Conservation (phyloP, 768 basidiomycete species). For the Psilocybe azurescens region DNA sequence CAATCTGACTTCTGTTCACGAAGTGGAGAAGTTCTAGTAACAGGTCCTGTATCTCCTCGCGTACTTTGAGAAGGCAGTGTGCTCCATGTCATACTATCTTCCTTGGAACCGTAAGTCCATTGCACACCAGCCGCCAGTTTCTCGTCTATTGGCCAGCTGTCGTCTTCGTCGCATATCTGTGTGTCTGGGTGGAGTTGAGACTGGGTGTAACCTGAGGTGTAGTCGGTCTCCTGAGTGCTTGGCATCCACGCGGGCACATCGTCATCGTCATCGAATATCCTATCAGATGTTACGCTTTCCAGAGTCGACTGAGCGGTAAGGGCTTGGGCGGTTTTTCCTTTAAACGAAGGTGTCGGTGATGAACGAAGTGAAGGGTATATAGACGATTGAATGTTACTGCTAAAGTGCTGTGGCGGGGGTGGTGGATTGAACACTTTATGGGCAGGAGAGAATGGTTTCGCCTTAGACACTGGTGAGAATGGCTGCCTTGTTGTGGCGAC, state of each 20-base stretch:
- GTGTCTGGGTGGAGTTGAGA: conserved; percentile 30
- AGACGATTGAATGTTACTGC: conserved; percentile 16
- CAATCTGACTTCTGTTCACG: conserved; percentile 15
- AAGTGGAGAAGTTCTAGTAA: conserved; percentile 23
- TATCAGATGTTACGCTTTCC: conserved; percentile 56
- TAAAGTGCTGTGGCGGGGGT: conserved; percentile 18
- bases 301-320: conserved; percentile 60
- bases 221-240: conserved; percentile 64
- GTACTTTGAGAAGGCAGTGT: conserved; percentile 67
- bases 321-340: conserved; percentile 27
- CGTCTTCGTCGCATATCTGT: conserved; percentile 57
- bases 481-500: conserved; percentile 18
- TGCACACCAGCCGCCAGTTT: conserved; percentile 58
- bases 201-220: conserved; percentile 44
- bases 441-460: neutral
- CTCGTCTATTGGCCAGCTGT: conserved; percentile 80
- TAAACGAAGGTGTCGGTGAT: conserved; percentile 31
- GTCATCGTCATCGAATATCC: conserved; percentile 53
- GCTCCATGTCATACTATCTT: conserved; percentile 82
- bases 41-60: conserved; percentile 42
- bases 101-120: conserved; percentile 68
- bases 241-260: conserved; percentile 59
- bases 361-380: conserved; percentile 41
- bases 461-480: conserved; percentile 19
- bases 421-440: conserved; percentile 22